A percentile compares a stretch with the other conserved stretches of the same genome.
Conservation (phyloP, 345 rosid species). For the Lenwebbia sp. region DNA sequence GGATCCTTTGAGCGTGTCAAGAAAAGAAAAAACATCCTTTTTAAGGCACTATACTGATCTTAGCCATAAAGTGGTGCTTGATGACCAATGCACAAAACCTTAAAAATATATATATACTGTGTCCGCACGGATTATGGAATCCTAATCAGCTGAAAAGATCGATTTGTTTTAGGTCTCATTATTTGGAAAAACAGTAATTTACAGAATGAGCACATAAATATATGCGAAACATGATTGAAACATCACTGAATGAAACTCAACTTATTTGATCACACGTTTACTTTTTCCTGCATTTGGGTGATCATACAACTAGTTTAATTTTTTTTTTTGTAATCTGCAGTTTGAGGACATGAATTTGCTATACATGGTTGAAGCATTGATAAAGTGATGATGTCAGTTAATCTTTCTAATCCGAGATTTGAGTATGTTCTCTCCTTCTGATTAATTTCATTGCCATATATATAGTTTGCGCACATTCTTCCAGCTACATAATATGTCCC, state of each 20-base stretch:
- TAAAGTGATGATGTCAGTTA: background rate
- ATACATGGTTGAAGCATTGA: background rate
- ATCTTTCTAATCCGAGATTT: background rate
- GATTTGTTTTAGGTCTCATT: background rate
- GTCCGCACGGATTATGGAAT: background rate
- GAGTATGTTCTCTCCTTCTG: background rate
- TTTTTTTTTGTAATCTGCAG: background rate
- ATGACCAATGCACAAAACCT: background rate
- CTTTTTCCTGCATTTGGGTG: background rate
- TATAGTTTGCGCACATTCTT: background rate
- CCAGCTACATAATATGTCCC: background rate
- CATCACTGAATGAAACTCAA: background rate
- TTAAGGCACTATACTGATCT: background rate
- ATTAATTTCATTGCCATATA: background rate
- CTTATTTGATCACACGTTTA: background rate
- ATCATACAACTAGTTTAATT: background rate
- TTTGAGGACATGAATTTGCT: background rate
- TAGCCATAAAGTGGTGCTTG: background rate
- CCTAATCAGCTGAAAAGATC: background rate
- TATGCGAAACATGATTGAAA: background rate
- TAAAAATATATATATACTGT: background rate
- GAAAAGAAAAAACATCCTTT: background rate
- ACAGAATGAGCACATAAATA: background rate
- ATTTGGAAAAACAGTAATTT: background rate
- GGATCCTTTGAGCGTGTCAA: slow-evolving; percentile 9